Conservation (phyloP, 129 eudicot genomes). For the Gnaphalium uliginosum region DNA sequence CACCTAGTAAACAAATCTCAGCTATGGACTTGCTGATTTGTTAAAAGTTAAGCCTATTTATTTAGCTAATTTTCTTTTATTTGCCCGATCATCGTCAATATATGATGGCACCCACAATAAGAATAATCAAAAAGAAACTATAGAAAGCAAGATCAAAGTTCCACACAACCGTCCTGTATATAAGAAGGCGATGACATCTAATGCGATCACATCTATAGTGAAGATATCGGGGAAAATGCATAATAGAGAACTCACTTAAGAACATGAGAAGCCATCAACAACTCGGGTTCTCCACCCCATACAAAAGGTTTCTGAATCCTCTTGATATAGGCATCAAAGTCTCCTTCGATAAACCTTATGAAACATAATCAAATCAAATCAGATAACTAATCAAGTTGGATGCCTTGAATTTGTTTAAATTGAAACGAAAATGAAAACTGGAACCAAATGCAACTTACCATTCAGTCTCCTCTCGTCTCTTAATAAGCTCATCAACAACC, state of each 20-base stretch:
- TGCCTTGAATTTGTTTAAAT: neutral
- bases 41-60: neutral
- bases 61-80: neutral
- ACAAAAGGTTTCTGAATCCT: constrained; percentile 61
- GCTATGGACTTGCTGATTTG: neutral
- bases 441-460: constrained; percentile 42
- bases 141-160: neutral
- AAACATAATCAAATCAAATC: constrained; percentile 3
- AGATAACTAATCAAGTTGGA: constrained; percentile 1
- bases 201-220: neutral
- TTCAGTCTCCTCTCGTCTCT: constrained; percentile 42
- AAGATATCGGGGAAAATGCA: neutral
- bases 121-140: neutral
- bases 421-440: neutral
- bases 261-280: constrained; percentile 77
- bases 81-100: neutral
- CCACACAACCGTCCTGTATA: neutral
- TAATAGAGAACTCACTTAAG: constrained; percentile 52
- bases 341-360: constrained; percentile 68
- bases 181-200: neutral
- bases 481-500: constrained; percentile 47
- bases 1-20: neutral
- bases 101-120: neutral
- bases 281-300: constrained; percentile 93
- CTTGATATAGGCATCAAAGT: constrained; percentile 68